Base-by-base conservation (phyloP, 495 filamentous ascomycete species). In the Aspergillus cristatus region DNA sequence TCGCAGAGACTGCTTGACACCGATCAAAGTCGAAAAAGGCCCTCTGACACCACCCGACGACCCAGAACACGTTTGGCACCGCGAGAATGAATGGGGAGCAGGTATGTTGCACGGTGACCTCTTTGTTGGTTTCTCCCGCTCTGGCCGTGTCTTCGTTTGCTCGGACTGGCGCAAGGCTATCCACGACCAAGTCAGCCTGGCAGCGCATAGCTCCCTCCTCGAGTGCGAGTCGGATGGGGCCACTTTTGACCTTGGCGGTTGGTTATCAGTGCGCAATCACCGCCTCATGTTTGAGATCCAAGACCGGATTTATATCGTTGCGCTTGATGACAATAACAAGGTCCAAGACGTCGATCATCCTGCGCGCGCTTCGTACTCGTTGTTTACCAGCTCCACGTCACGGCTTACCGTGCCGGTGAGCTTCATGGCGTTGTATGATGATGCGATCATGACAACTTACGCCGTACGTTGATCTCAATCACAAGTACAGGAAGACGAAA, bases 281-380 rank as follows among this genome's bases (percentile, higher is more conserved):
- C 62, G 60, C 11, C 4, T 65, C n/a, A 60, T 63, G 57, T 62
- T 63, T 17, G 62, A 65, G 36, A 58, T 62, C n/a, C 49, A 65
- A 42, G 58, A 63, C 20, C 50, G 56, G 7, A 45, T 55, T 10
- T 65, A 63, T 39, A 33, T 65, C 18, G 51, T 65, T 14, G 54
- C 55, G 1, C 51, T 65, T 3, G 53, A 63, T 37, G 53, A 63
- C 18, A 26, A 53, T 8, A 50, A 62, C 28, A 42, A 32, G 5
- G 34, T 65, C n/a, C 57, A 60, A 46, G 43, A 58, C 15, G 32
- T 39, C 0, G 37, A 56, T 8, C 25, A 29, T 18, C 53, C 57
- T 8, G 8, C 41, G 1, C 59, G 52, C 7, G 57, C 50, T 15
- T 65, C 62, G 1, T 65, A 58, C 45, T 52, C 59, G 0, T 40